Evolutionary conservation across 140 eudicot genomes (phyloP), one percentile per base, ranked within the genome.

Genomic region (Ambrosia hybrid): DNA sequence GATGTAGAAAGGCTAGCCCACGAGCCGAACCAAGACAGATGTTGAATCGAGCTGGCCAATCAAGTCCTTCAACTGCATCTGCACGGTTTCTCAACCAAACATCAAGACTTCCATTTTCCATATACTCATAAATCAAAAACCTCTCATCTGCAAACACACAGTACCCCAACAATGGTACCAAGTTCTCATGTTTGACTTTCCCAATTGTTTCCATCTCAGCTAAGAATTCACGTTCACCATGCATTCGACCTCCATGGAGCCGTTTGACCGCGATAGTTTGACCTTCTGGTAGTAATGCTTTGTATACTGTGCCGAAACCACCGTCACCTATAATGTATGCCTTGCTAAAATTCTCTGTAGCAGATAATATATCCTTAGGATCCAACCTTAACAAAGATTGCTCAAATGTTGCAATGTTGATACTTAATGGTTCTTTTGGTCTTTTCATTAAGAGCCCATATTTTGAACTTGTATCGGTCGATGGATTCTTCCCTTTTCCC

Each of bases 121-220:
- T 93, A 76, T 93, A 93, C 17, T 93, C 97, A 34, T 93, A 93
- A 39, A 93, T 88, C 71, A 93, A 63, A 67, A 89, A 86, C 63
- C 98, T 81, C 60, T 93, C 98, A 34, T 93, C 97, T 13, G 84
- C 83, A 64, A 75, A 87, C 5, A 86, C 96, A 57, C 98, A 93
- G 60, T 90, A 93, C 0, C 98, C 98, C 36, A 87, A 71, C 43
- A 93, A 64, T 2, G 93, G 85, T 10, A 90, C 97, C 60, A 93
- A 51, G 59, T 93, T 84, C 70, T 84, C 89, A 39, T 93, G 98
- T 53, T 85, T 91, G n/a, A 93, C 91, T 65, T 93, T 93, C 5
- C 98, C 98, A 57, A 93, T 83, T 6, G 98, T 93, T 73, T 93
- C 98, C 96, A 93, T 81, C 68, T 93, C 98, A 33, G 98, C 98